These are phyloP conservation scores for Metschnikowia vanudenii DNA, from an alignment of 805 yeast species.

Conservation along the genomic window DNA sequence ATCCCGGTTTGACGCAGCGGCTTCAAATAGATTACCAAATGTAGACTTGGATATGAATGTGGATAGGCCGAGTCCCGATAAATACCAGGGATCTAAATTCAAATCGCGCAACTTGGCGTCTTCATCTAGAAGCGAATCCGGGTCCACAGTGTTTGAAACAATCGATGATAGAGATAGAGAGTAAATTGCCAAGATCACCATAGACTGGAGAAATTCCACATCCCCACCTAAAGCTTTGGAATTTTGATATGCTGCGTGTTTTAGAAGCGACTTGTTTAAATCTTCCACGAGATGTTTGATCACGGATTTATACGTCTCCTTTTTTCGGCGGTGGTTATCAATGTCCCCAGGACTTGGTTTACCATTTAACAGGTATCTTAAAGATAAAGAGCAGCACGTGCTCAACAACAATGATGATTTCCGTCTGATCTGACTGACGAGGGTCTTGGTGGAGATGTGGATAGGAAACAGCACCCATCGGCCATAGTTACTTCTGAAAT, in stretches of 20 bases:
- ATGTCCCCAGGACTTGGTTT: conserved; percentile 26
- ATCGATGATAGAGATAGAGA: conserved; percentile 57
- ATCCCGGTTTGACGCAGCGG: background rate
- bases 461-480: conserved; percentile 76
- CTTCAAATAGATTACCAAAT: conserved; percentile 34
- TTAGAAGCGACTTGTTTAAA: conserved; percentile 43
- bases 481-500: conserved; percentile 66
- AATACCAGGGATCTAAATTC: conserved; percentile 66
- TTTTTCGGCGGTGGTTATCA: conserved; percentile 22
- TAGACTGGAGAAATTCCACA: conserved; percentile 65
- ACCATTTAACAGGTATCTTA: conserved; percentile 46
- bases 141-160: conserved; percentile 21
- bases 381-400: conserved; percentile 59
- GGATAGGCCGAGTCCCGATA: conserved; percentile 64
- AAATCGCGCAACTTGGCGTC: conserved; percentile 33
- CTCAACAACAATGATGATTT: conserved; percentile 65
- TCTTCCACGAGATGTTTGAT: conserved; percentile 50
- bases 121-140: conserved; percentile 14
- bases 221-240: conserved; percentile 17
- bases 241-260: conserved; percentile 26
- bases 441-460: conserved; percentile 43
- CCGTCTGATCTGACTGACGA: conserved; percentile 48
- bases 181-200: conserved; percentile 64
- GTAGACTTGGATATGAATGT: conserved; percentile 56
- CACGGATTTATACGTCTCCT: conserved; percentile 38